Conservation (phyloP, 257 asterid genomes). For the Craterostigma plantagineum region DNA sequence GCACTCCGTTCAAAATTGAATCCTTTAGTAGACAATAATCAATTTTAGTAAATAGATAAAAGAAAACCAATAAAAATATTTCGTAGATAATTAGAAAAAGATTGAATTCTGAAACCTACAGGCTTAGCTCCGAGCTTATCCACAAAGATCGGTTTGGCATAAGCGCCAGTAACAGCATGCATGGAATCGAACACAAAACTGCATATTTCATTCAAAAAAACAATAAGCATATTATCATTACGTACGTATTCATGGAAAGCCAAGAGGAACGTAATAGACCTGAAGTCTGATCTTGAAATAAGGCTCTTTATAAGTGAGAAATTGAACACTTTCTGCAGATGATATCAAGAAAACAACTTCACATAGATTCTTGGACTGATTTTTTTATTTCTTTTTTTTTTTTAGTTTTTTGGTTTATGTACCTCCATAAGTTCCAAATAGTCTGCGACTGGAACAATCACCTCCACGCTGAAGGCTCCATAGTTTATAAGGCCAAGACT, state of each 20-base stretch:
- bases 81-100: background rate
- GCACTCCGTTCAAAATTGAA: conserved; percentile 71
- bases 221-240: background rate
- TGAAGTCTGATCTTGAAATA: conserved; percentile 61
- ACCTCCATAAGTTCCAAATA: conserved; percentile 97
- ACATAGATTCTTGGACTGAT: background rate
- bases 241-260: too few species aligned
- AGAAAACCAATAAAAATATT: background rate
- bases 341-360: conserved; percentile 8
- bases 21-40: conserved; percentile 28
- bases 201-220: conserved; percentile 7
- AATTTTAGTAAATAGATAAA: background rate
- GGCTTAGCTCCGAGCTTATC: conserved; percentile 83
- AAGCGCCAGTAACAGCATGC: conserved; percentile 99
- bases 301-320: conserved; percentile 70
- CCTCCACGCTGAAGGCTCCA: conserved; percentile 69
- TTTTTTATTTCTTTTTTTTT: background rate
- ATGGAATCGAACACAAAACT: conserved; percentile 92
- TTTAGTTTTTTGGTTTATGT: conserved; percentile 4
- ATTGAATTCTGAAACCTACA: conserved; percentile 22
- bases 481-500: conserved; percentile 35
- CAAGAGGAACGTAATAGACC: conserved; percentile 21
- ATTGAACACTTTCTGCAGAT: conserved; percentile 77
- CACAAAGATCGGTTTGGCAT: conserved; percentile 86
- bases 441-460: conserved; percentile 83